A percentile compares a stretch with the other conserved stretches of the same genome.
Conservation (phyloP, 257 asterid species). For the Primulina huaijiensis region DNA sequence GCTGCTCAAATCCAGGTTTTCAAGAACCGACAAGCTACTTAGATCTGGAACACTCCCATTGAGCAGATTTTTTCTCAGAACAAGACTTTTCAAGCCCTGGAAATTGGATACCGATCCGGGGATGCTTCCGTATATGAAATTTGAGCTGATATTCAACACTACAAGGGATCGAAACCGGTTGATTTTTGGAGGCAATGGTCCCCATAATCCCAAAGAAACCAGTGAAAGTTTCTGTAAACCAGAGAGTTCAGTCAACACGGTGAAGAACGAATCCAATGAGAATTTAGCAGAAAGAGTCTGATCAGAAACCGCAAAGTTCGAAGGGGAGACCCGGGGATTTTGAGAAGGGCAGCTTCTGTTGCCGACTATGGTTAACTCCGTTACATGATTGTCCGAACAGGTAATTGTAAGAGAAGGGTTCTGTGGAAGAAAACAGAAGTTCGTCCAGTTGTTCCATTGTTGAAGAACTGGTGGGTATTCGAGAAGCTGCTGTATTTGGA, state of each 20-base stretch:
- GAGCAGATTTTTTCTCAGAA: conserved; percentile 58
- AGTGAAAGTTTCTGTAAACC: conserved; percentile 54
- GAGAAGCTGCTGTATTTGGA: conserved; percentile 63
- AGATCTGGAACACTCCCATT: conserved; percentile 81
- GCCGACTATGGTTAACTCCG: conserved; percentile 75
- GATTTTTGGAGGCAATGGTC: conserved; percentile 67
- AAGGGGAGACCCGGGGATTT: conserved; percentile 33
- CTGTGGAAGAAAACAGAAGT: conserved; percentile 62
- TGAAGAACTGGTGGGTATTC: conserved; percentile 72
- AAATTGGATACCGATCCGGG: conserved; percentile 57
- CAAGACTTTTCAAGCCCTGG: conserved; percentile 50
- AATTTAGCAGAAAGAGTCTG: conserved; percentile 54
- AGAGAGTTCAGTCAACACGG: conserved; percentile 74
- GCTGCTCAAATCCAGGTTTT: conserved; percentile 67
- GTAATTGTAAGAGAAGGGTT: conserved; percentile 49
- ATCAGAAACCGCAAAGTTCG: conserved; percentile 33
- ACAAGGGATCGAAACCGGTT: conserved; percentile 64
- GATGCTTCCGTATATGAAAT: conserved; percentile 54
- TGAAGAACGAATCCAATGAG: conserved; percentile 78
- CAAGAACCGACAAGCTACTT: conserved; percentile 37
- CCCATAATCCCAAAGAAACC: conserved; percentile 82
- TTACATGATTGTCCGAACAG: conserved; percentile 67
- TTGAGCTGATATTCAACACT: conserved; percentile 64
- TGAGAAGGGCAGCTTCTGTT: conserved; percentile 54
- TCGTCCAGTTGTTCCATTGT: conserved; percentile 82